These are phyloP conservation scores for Lavandula angustifolia DNA, from an alignment of 257 asterid species.

Conservation along the genomic window DNA sequence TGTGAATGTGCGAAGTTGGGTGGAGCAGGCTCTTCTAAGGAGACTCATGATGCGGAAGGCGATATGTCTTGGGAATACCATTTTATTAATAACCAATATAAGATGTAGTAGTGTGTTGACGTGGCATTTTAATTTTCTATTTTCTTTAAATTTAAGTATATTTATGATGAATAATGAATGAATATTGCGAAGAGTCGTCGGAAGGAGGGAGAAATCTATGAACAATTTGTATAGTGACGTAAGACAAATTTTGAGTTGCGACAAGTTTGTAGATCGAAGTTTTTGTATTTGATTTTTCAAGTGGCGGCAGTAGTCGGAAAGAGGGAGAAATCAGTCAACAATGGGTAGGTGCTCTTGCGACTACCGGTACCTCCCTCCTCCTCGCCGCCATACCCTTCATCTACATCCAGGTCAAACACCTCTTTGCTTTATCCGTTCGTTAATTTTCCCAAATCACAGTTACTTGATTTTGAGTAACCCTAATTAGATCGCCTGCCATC, in stretches of 20 bases:
- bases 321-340: constrained; percentile 14
- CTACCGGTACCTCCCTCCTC: constrained; percentile 74
- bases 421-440: background rate
- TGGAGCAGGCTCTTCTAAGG: constrained; percentile 47
- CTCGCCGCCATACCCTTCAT: constrained; percentile 69
- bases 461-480: too few species aligned
- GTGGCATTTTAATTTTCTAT: too few species aligned
- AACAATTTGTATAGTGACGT: too few species aligned
- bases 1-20: constrained; percentile 41
- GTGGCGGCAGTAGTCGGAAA: constrained; percentile 35
- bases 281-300: background rate
- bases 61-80: too few species aligned
- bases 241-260: too few species aligned
- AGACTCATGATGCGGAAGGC: constrained; percentile 74
- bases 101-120: too few species aligned
- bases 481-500: too few species aligned
- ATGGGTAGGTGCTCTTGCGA: constrained; percentile 64
- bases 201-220: too few species aligned
- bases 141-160: too few species aligned
- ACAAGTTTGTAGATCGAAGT: constrained; percentile 22
- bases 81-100: too few species aligned
- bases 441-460: background rate
- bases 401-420: constrained; percentile 67
- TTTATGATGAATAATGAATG: too few species aligned
- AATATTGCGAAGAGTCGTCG: too few species aligned